A percentile compares a stretch with the other conserved stretches of the same genome.
Evolutionary conservation across 768 basidiomycete genomes (phyloP).

Genomic region (Cyclocybe aegerita): DNA sequence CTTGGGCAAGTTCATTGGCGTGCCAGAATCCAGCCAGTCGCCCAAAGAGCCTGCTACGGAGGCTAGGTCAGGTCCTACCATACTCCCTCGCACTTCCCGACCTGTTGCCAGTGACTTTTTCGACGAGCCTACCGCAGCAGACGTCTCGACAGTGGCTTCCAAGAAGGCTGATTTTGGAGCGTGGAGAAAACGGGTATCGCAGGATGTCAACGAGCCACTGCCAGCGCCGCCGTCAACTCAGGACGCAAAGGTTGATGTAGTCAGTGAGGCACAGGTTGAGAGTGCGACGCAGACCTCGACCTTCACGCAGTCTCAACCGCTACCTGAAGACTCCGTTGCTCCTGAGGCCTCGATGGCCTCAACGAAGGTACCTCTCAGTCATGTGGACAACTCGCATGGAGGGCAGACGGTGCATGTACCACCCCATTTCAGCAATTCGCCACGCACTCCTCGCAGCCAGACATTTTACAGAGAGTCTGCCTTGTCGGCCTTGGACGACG

Average conservation of each 20-base stretch:
- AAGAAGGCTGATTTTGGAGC: slow-evolving; percentile 35
- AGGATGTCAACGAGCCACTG: slow-evolving; percentile 10
- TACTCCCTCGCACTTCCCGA: slow-evolving; percentile 32
- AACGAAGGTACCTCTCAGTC: slow-evolving; percentile 17
- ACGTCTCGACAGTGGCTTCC: slow-evolving; percentile 12
- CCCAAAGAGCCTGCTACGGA: slow-evolving; percentile 18
- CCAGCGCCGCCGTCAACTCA: neutral
- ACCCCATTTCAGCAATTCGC: slow-evolving; percentile 18
- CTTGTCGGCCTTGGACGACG: slow-evolving; percentile 79
- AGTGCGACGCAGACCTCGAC: slow-evolving; percentile 3
- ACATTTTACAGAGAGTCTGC: slow-evolving; percentile 46
- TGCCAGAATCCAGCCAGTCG: slow-evolving; percentile 21
- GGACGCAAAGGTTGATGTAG: slow-evolving; percentile 9
- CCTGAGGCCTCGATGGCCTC: slow-evolving; percentile 10
- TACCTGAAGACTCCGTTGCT: slow-evolving; percentile 1
- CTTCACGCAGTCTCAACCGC: slow-evolving; percentile 6
- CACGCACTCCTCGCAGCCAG: slow-evolving; percentile 39
- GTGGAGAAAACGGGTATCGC: slow-evolving; percentile 44
- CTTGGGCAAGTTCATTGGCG: slow-evolving; percentile 65
- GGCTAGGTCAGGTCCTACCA: slow-evolving; percentile 12
- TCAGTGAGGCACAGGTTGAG: slow-evolving; percentile 15
- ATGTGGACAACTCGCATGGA: slow-evolving; percentile 14
- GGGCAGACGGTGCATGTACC: slow-evolving; percentile 23
- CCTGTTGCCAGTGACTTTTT: slow-evolving; percentile 75
- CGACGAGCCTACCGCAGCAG: slow-evolving; percentile 39